Base-by-base conservation (phyloP, 805 yeast genomes). In the Suhomyces faveliae region DNA sequence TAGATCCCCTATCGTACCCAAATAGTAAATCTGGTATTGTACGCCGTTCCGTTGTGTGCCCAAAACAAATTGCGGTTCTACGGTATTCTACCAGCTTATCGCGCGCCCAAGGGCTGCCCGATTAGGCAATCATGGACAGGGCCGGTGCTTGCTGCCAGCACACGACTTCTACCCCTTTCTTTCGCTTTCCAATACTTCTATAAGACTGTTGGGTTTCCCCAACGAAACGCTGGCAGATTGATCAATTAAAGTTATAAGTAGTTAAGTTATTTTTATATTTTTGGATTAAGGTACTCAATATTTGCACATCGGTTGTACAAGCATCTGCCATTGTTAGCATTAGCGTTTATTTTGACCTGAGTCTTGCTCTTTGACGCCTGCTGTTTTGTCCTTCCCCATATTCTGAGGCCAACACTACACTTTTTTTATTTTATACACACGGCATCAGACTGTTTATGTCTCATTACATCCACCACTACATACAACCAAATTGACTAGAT, bases 101-200 rank as follows among this genome's bases (percentile, higher is more conserved):
- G 37, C 37, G 37, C 37, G 37, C 37, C 15, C 37, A 15, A 20
- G 13, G 37, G 37, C 37, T 33, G 20, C 37, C 37, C 15, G n/a
- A 15, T 33, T 33, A 11, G 37, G 37, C 21, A 33, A 15, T 19
- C 15, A 7, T 4, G 13, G 11, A 21, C 25, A 11, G 15, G 17
- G 10, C 40, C 17, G 24, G 40, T 11, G 17, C 29, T 15, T 12
- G 35, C 12, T 29, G 23, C 17, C 44, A 40, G 35, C 25, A 40
- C 48, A 23, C 45, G 37, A 29, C 23, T 33, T 35, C 47, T 39
- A 35, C 44, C 44, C 47, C 43, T 40, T 40, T 40, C 44, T 35
- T 11, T 12, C 13, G 21, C 21, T 9, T 40, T 33, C 39, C n/a
- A 23, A 27, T 13, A n/a, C 48, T 17, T 22, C 21, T 20, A 40